Base-by-base conservation (phyloP, 345 rosid species). In the Hevea brasiliensis region DNA sequence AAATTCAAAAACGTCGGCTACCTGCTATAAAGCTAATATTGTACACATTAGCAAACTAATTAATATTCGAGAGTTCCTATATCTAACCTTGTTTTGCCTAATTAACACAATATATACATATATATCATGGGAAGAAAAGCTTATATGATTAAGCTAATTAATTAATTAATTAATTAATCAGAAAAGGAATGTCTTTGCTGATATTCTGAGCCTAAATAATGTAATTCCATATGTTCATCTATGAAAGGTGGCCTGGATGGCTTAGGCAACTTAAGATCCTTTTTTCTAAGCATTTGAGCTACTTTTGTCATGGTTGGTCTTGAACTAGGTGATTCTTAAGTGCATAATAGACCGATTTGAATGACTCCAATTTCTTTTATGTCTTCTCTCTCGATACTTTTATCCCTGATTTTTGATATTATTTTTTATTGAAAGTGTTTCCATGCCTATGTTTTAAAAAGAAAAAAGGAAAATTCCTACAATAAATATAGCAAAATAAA, bases 271-370 rank as follows among this genome's bases (percentile, higher is more conserved):
- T 74, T 53, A 8, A 78, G 3, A 15, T 81, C 82, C 53, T 47
- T 66, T 51, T 72, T 76, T 47, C 71, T 80, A 48, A 83, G 81
- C 88, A 88, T 84, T 73, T 83, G 64, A 65, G 83, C 80, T 17
- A 84, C 84, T 20, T 74, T 53, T 11, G 83, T 70, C 87, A 86
- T 86, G 1, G 61, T 81, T 56, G 87, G 87, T 35, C 87, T 73
- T 50, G 71, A 68, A 70, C 48, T 54, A 37, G 88, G 86, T 15
- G 81, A 74, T 54, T 86, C 88, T 77, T 84, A 88, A 61, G 86
- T 81, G 61, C 92, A 88, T 68, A 86, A 72, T 44, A 86, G 62
- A n/a, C 92, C 89, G 1, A 88, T 80, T 72, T 85, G 83, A 65
- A 84, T 76, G 13, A 83, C 83, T 83, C 92, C 70, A 8, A 86